A percentile compares a stretch with the other conserved stretches of the same genome.
Conservation (phyloP, 2,329 filamentous ascomycete genomes). For the Torrubiella hemipterigena region DNA sequence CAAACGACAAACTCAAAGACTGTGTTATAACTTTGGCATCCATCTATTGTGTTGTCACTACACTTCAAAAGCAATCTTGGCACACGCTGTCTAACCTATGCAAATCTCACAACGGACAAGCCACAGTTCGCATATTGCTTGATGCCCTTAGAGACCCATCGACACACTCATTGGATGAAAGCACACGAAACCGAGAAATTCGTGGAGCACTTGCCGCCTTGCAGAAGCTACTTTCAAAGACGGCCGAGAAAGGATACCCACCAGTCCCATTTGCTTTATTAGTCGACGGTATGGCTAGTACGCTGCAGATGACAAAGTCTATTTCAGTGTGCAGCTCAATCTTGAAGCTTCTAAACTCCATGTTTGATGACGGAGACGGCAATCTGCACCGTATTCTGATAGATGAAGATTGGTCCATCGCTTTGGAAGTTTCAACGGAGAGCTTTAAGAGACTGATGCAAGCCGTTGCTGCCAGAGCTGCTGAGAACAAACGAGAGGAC, state of each 20-base stretch:
- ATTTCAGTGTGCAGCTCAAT: constrained; percentile 33
- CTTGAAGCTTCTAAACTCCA: constrained; percentile 40
- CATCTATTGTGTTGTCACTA: constrained; percentile 54
- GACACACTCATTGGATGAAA: constrained; percentile 31
- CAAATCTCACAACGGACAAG: constrained; percentile 62
- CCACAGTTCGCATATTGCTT: constrained; percentile 52
- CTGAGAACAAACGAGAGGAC: constrained; percentile 15
- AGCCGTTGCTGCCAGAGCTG: constrained; percentile 7
- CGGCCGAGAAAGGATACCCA: constrained; percentile 47
- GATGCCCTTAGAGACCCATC: constrained; percentile 44
- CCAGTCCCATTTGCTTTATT: constrained; percentile 45
- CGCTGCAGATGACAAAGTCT: constrained; percentile 31
- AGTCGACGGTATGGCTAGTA: constrained; percentile 42
- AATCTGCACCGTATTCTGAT: constrained; percentile 43
- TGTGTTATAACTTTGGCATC: constrained; percentile 62
- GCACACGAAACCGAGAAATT: constrained; percentile 40
- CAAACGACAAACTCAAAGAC: constrained; percentile 45
- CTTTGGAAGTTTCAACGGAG: constrained; percentile 46
- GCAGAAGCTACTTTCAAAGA: constrained; percentile 49
- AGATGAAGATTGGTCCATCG: constrained; percentile 53
- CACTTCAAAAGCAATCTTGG: constrained; percentile 54
- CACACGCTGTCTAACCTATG: constrained; percentile 58
- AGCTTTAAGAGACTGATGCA: constrained; percentile 28
- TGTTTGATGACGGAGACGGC: constrained; percentile 40
- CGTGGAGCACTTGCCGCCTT: constrained; percentile 52